A percentile compares a stretch with the other conserved stretches of the same genome.
Evolutionary conservation across 192 early-diverging fungal genomes (phyloP).

Genomic region (Coemansia guatemalensis): DNA sequence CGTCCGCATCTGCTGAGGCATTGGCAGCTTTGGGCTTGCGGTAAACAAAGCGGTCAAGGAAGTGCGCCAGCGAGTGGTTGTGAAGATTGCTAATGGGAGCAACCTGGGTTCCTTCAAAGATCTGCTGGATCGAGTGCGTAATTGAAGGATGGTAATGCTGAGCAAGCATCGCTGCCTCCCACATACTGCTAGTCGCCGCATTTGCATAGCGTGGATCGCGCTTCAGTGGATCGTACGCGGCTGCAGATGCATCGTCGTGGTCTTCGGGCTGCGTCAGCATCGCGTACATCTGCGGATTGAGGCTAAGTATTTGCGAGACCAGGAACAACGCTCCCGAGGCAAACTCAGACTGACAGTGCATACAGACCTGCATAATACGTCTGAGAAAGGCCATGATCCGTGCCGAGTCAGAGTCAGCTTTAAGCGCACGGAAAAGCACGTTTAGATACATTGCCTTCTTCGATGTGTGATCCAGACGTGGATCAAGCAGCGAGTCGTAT

Average conservation of each 20-base stretch:
- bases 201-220: conserved; percentile 83
- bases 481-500: conserved; percentile 86
- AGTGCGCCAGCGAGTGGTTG: conserved; percentile 87
- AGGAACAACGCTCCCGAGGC: conserved; percentile 84
- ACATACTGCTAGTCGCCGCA: conserved; percentile 81
- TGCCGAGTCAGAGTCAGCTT: conserved; percentile 63
- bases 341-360: conserved; percentile 74
- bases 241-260: conserved; percentile 17
- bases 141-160: conserved; percentile 93
- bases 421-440: conserved; percentile 81
- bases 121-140: conserved; percentile 71
- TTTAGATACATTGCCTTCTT: conserved; percentile 96
- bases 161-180: conserved; percentile 83
- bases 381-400: conserved; percentile 87
- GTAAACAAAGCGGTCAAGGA: conserved; percentile 94
- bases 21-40: conserved; percentile 88
- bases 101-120: conserved; percentile 71
- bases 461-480: conserved; percentile 69
- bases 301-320: conserved; percentile 66
- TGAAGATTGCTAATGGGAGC: conserved; percentile 70
- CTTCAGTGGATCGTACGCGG: conserved; percentile 77
- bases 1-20: conserved; percentile 58
- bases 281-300: conserved; percentile 57
- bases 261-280: conserved; percentile 55
- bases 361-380: conserved; percentile 79